phyloP scores from a whole-genome alignment of 257 asterid species.

The Ilex aquifolium region DNA sequence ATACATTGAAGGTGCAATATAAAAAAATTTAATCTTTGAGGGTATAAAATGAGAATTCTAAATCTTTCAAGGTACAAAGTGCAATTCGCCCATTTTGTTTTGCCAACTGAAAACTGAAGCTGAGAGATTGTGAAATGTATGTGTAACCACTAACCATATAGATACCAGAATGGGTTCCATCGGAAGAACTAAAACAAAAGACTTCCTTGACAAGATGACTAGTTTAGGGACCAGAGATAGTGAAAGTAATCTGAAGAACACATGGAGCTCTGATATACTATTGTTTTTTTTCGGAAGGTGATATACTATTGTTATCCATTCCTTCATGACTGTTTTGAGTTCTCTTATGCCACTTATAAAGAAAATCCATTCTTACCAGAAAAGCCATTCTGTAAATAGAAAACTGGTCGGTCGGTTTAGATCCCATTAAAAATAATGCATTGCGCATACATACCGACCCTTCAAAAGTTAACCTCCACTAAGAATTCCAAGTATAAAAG shows the following conservation, averaged over 20 bases:
- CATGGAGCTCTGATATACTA: slow-evolving; percentile 2
- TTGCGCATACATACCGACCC: slow-evolving; percentile 26
- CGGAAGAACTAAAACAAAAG: slow-evolving; percentile 2
- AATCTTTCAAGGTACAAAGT: too few relatives aligned
- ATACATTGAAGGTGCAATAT: too few relatives aligned
- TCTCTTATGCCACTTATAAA: background rate
- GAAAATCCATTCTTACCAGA: slow-evolving; percentile 25
- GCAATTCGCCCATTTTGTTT: too few relatives aligned
- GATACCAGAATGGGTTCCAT: background rate
- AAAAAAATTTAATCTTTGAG: too few relatives aligned
- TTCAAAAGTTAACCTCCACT: slow-evolving; percentile 43
- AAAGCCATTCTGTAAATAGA: slow-evolving; percentile 36
- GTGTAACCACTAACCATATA: too few relatives aligned
- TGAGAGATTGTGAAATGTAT: too few relatives aligned
- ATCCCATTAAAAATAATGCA: slow-evolving; percentile 24
- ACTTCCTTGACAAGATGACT: slow-evolving; percentile 1
- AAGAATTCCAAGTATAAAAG: slow-evolving; percentile 27
- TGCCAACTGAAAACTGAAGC: too few relatives aligned
- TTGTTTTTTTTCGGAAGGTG: too few relatives aligned
- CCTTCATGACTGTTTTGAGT: too few relatives aligned
- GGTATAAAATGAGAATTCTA: too few relatives aligned
- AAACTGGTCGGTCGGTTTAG: slow-evolving; percentile 36
- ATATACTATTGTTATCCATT: too few relatives aligned
- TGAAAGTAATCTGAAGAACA: slow-evolving; percentile 23
- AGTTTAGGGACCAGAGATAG: slow-evolving; percentile 27